Evolutionary conservation across 257 asterid genomes (phyloP), one percentile per base, ranked within the genome.

Genomic region (Gentiana straminea): DNA sequence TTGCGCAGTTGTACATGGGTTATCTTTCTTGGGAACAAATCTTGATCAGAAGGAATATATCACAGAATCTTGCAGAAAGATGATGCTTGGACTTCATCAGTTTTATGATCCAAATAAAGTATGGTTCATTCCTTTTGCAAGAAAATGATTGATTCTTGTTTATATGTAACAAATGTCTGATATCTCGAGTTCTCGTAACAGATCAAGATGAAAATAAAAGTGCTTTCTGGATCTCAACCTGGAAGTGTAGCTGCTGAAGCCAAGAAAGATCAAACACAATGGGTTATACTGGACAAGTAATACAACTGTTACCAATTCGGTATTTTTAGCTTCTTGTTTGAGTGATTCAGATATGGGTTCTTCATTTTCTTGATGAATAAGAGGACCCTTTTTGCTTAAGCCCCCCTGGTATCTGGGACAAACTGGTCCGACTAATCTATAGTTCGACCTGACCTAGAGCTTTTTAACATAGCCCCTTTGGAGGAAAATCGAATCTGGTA

Each of bases 201-300:
- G 95, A 78, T 82, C 58, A 79, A 57, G 35, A 72, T 90, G 81
- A 86, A 74, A 79, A 66, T 90, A 75, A 86, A 86, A 74, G 83
- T 86, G 33, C 60, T 89, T 39, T 75, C 70, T 49, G 86, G 70
- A 38, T 75, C 86, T 52, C 72, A 70, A 61, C 72, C 70, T 64
- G 97, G 94, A 73, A 80, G 55, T 7, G 94, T 90, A 48, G 94
- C 86, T 56, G 81, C 86, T 55, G 94, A 90, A 70, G 91, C 91
- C 59, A 79, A 77, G 78, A 81, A 69, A 64, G 68, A 75, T 70
- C 82, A 68, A 54, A 51, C 91, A 36, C 75, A 77, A 57, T 90
- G 98, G 96, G 84, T 90, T 54, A 75, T 90, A 39, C 70, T 90
- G 75, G 98, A 90, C 64, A 90, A 80, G 97, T 90, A 90, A 77